Percentiles rank a stretch among this genome's conserved stretches.
phyloP scores from a whole-genome alignment of 2,329 filamentous ascomycete species.

The Xylariomycetidae sp. region DNA sequence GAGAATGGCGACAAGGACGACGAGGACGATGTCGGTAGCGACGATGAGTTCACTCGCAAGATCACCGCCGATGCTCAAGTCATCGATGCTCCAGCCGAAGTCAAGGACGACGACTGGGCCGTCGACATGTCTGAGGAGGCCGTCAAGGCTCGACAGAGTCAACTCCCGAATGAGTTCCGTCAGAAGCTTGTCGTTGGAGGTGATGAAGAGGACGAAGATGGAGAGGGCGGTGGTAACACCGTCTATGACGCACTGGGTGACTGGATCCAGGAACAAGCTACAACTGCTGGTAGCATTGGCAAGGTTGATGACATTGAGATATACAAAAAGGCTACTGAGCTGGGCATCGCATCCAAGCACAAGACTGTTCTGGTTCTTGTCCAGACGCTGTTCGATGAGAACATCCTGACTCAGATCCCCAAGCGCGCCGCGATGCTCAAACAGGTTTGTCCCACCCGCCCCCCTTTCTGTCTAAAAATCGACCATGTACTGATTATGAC shows the following conservation, averaged over 20 bases:
- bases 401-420: conserved; percentile 82
- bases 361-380: conserved; percentile 87
- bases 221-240: conserved; percentile 68
- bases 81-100: conserved; percentile 50
- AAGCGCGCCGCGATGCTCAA: conserved; percentile 82
- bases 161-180: conserved; percentile 93
- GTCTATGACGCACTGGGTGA: conserved; percentile 87
- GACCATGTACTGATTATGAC: too few relatives aligned
- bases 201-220: conserved; percentile 75
- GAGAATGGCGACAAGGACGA: conserved; percentile 43
- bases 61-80: conserved; percentile 60
- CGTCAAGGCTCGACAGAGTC: conserved; percentile 87
- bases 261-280: conserved; percentile 78
- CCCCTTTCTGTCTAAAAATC: too few relatives aligned
- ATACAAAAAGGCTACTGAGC: conserved; percentile 93
- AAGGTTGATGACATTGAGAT: conserved; percentile 85
- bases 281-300: conserved; percentile 67
- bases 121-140: conserved; percentile 96
- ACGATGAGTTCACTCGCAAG: conserved; percentile 86
- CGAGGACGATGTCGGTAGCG: conserved; percentile 68
- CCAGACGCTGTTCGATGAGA: conserved; percentile 89
- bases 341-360: conserved; percentile 92
- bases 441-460: conserved; percentile 61
- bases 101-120: conserved; percentile 88
- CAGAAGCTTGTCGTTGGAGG: conserved; percentile 76